Base-by-base conservation (phyloP, 345 rosid genomes). In the Rhodamnia argentea region DNA sequence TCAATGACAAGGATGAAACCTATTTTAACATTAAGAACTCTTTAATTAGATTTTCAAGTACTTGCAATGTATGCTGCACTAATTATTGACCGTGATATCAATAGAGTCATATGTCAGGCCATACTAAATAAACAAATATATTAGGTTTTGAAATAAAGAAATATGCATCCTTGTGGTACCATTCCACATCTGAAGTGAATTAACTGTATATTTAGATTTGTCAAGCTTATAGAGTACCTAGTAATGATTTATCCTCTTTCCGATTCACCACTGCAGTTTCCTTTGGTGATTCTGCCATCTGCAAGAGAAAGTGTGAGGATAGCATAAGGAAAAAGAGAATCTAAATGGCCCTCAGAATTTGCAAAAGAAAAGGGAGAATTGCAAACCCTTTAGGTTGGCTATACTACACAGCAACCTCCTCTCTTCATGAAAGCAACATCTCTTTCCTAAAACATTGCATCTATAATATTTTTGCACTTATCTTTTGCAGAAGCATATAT, bases 241-340 rank as follows among this genome's bases (percentile, higher is more conserved):
- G 88, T 83, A 89, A 75, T 76, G 88, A 89, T 81, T 86, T 89
- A 89, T 91, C 90, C 84, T 90, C 91, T 88, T 90, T 86, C 37
- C 85, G 84, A 29, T 87, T 88, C 26, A 60, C 87, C 88, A 90
- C 85, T 12, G 57, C 52, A 86, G 84, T 88, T 90, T 83, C 89
- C 83, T 90, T 92, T 86, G 87, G 55, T 84, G 89, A 83, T 75
- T 92, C 90, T 84, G 89, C 86, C 96, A 94, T 92, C 87, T 86
- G 83, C 86, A 56, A 78, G 27, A 50, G 23, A 29, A 64, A 29
- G 42, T 15, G 76, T 29, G 12, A 15, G 42, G 42, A 64, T 7
- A 64, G 76, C 76, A 64, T 16, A 64, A 64, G 42, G 29, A 29
- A 29, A 64, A 29, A 64, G 42, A 64, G 76, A 64, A 64, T 7